phyloP scores from a whole-genome alignment of 106 monocot genomes.

The Cymbidium sinense region DNA sequence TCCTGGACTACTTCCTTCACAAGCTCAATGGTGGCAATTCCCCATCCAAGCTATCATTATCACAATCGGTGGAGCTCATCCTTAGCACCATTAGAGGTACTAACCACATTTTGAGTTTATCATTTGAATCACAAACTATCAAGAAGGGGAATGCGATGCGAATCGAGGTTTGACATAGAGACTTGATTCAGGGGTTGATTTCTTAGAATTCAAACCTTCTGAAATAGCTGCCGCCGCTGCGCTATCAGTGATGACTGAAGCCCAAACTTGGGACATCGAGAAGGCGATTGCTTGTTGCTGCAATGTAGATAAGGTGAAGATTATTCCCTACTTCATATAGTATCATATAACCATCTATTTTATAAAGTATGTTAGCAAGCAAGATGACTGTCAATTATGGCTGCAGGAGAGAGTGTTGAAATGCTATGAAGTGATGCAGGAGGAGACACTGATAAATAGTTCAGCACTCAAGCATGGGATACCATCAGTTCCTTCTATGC shows the following conservation, averaged over 20 bases:
- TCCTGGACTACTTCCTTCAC: slow-evolving; percentile 79
- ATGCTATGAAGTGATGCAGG: slow-evolving; percentile 52
- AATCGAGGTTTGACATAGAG: background rate
- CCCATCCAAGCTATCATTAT: slow-evolving; percentile 24
- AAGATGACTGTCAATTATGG: background rate
- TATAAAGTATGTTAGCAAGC: background rate
- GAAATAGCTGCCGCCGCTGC: slow-evolving; percentile 75
- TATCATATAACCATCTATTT: background rate
- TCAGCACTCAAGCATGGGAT: slow-evolving; percentile 18
- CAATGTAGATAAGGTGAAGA: slow-evolving; percentile 48
- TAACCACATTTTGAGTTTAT: background rate
- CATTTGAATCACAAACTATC: background rate
- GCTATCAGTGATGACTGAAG: slow-evolving; percentile 22
- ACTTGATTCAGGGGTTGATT: slow-evolving; percentile 30
- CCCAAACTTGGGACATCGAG: slow-evolving; percentile 31
- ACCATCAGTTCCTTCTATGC: slow-evolving; percentile 28
- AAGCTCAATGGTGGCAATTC: slow-evolving; percentile 38
- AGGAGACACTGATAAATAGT: slow-evolving; percentile 15
- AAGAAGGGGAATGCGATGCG: background rate
- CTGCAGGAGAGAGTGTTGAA: slow-evolving; percentile 65
- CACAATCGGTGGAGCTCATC: slow-evolving; percentile 48
- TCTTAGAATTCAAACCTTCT: slow-evolving; percentile 66
- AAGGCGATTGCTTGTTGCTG: slow-evolving; percentile 30
- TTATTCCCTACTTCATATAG: background rate
- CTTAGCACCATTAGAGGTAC: slow-evolving; percentile 64